Evolutionary conservation across 208 protist genomes (phyloP), one percentile per base, ranked within the genome.

Genomic region (Giardia duodenalis): DNA sequence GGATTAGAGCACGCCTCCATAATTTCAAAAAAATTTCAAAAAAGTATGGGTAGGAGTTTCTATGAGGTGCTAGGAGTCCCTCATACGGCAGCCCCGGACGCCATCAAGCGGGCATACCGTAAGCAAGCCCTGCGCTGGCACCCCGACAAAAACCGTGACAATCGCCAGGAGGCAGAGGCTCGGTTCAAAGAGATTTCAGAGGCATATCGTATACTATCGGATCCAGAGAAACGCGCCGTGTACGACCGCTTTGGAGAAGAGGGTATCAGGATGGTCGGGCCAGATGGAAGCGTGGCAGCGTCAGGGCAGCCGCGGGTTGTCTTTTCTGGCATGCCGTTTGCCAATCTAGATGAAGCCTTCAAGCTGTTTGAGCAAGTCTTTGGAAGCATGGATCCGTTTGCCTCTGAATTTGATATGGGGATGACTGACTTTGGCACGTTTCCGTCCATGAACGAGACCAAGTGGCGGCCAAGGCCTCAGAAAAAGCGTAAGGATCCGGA

Each of bases 201-300:
- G 4, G 91, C 91, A 1, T 92, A 87, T 44, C 4, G 2, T 4
- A 30, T 92, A 1, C 42, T 92, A 90, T 91, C 91, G 1, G 44
- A 92, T 87, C 91, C 76, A 0, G 87, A 92, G 47, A 4, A 47
- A 4, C 2, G 44, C 4, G 88, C 88, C 45, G 2, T 2, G 0
- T 91, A 47, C 44, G 88, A 91, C 47, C 88, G 88, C 4, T 91
- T 91, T 47, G 88, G 88, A 48, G 88, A 91, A 48, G 4, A 4
- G 19, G 86, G 86, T 1, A 43, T 91, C 1, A n/a, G 42, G 42
- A 46, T 89, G 19, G 4, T 46, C 4, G 86, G 1, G 44, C 10
- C 2, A n/a, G 1, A 91, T 91, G 10, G 44, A 2, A 91, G 42
- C 86, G 44, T 42, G 10, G 44, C 4, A 3, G 4, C 86, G 10